Percentiles rank a stretch among this genome's conserved stretches.
phyloP scores from a whole-genome alignment of 148 eudicot species.

The Linanthus parryae region DNA sequence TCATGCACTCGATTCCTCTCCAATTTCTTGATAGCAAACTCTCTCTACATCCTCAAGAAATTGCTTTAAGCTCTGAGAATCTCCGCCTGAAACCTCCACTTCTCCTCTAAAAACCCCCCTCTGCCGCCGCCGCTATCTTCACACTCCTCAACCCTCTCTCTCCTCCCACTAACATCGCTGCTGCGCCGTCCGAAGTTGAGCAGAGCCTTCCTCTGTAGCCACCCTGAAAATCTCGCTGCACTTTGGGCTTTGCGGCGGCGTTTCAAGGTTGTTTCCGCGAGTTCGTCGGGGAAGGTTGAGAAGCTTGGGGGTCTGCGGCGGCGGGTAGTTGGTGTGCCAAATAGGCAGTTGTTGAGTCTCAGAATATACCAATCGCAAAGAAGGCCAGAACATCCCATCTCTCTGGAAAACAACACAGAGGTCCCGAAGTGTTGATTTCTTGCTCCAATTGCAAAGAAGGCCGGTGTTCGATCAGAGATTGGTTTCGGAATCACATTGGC shows the following conservation, averaged over 20 bases:
- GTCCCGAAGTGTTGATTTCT: too few species aligned
- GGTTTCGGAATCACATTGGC: too few species aligned
- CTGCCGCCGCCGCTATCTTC: slow-evolving; percentile 13
- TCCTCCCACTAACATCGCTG: slow-evolving; percentile 14
- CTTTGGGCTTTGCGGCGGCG: slow-evolving; percentile 5
- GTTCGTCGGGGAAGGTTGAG: slow-evolving; percentile 69
- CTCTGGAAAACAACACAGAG: too few species aligned
- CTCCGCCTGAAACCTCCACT: slow-evolving; percentile 79
- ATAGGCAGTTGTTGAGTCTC: too few species aligned
- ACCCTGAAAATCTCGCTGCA: too few species aligned
- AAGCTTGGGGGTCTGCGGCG: slow-evolving; percentile 54
- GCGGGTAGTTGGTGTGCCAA: slow-evolving; percentile 58
- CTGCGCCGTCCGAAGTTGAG: slow-evolving; percentile 16
- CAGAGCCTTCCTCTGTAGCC: slow-evolving; percentile 30
- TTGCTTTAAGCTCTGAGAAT: slow-evolving; percentile 79
- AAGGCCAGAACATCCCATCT: too few species aligned
- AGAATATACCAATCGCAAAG: too few species aligned
- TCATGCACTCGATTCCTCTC: slow-evolving; percentile 44
- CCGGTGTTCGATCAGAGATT: too few species aligned
- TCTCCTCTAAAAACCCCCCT: slow-evolving; percentile 35
- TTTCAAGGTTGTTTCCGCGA: slow-evolving; percentile 33
- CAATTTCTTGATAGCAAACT: slow-evolving; percentile 49
- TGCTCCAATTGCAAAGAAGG: too few species aligned
- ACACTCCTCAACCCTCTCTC: slow-evolving; percentile 28
- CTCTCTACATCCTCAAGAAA: slow-evolving; percentile 64